Evolutionary conservation across 2,329 filamentous ascomycete species (phyloP), one percentile per base, ranked within the genome.

Genomic region (Colletotrichum zoysiae): DNA sequence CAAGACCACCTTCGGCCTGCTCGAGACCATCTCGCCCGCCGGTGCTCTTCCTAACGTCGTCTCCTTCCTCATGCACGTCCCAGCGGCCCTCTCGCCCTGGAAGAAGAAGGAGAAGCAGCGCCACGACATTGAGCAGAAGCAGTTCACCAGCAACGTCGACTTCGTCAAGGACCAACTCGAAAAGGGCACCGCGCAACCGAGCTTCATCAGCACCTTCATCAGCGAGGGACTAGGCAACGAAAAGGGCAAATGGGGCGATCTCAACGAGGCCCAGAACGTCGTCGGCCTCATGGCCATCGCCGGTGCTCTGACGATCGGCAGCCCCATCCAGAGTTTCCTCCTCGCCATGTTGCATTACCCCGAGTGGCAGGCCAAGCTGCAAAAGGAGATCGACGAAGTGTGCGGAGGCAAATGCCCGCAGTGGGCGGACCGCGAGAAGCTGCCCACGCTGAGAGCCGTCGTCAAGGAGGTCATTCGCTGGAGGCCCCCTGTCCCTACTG

Each of bases 401-500:
- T 80, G 80, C 56, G 81, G 80, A 14, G 78, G 82, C 0, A 78
- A 79, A 30, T 83, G 86, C 65, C 86, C 86, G 0, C 79, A 81
- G 64, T 86, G 86, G 80, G 26, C 58, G 7, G 78, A 81, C 48
- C 77, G 80, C 16, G 77, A 80, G 7, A 78, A 79, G 16, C 73
- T 85, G 56, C 83, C 83, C 11, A 76, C 78, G 30, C 74, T 83
- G n/a, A 78, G 82, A 23, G 83, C 82, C 5, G 77, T 82, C 12
- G 79, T 84, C 67, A 82, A 76, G 66, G 80, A 89, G 77, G 81
- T 83, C 0, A 80, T 88, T 26, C 82, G 87, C n/a, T 89, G 86
- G 85, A 81, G 86, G 63, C 86, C 86, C 38, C 85, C 86, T 5
- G 86, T 88, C 12, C 86, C 86, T 6, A 88, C 86, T 44, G 85